Conservation (phyloP, 208 protist species). For the Phytomonas serpens region DNA sequence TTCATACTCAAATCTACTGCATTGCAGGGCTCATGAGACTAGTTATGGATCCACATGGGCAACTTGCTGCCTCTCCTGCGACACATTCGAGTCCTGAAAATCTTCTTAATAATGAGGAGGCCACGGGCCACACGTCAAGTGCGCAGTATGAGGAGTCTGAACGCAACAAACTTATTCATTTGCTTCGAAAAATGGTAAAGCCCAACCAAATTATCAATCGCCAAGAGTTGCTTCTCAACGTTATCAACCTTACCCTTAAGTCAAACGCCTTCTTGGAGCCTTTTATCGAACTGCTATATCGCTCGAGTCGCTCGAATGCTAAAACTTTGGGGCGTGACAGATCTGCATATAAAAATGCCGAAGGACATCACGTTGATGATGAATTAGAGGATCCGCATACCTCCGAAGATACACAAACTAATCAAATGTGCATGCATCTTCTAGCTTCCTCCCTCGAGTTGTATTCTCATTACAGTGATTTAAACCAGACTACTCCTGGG, state of each 20-base stretch:
- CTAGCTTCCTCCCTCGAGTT: slow-evolving; percentile 65
- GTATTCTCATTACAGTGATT: slow-evolving; percentile 72
- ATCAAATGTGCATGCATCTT: slow-evolving; percentile 65
- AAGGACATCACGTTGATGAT: slow-evolving; percentile 17
- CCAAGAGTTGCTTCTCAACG: slow-evolving; percentile 69
- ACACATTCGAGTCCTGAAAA: slow-evolving; percentile 3
- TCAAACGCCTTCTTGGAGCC: slow-evolving; percentile 71
- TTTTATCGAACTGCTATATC: slow-evolving; percentile 64
- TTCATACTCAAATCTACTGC: slow-evolving; percentile 74
- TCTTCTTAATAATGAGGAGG: slow-evolving; percentile 4
- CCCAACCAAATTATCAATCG: slow-evolving; percentile 86
- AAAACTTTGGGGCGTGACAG: not conserved
- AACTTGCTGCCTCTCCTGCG: slow-evolving; percentile 23
- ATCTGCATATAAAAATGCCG: slow-evolving; percentile 16
- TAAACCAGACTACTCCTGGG: slow-evolving; percentile 22
- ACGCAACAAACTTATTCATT: slow-evolving; percentile 24
- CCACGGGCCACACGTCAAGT: slow-evolving; percentile 1
- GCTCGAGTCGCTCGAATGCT: slow-evolving; percentile 12
- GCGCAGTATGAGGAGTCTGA: slow-evolving; percentile 17
- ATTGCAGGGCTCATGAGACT: slow-evolving; percentile 74
- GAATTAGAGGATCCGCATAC: slow-evolving; percentile 16
- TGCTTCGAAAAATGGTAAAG: slow-evolving; percentile 79
- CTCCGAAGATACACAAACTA: slow-evolving; percentile 17
- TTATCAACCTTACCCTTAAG: slow-evolving; percentile 78
- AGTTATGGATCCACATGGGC: slow-evolving; percentile 48